Percentiles rank a stretch among this genome's conserved stretches.
These are phyloP conservation scores for Excoecaria agallocha DNA, from an alignment of 345 rosid genomes.

Conservation along the genomic window DNA sequence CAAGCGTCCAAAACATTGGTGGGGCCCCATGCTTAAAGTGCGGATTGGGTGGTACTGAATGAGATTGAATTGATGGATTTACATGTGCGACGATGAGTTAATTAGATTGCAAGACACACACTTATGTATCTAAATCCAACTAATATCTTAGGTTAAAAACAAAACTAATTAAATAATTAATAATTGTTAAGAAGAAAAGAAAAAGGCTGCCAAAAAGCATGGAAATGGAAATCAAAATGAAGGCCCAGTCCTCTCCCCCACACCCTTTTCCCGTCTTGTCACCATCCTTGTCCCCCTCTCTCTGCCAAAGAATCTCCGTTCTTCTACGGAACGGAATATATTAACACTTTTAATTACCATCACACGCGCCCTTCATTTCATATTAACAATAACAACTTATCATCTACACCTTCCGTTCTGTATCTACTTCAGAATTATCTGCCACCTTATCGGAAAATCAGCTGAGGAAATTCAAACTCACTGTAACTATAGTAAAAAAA, in stretches of 20 bases:
- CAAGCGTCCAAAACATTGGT: not conserved
- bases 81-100: not conserved
- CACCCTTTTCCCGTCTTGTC: slow-evolving; percentile 35
- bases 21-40: not conserved
- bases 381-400: too few species aligned
- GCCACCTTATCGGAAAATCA: too few species aligned
- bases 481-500: too few species aligned
- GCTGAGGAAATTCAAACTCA: too few species aligned
- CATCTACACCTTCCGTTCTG: too few species aligned
- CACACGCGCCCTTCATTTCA: too few species aligned
- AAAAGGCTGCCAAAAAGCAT: slow-evolving; percentile 37
- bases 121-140: too few species aligned
- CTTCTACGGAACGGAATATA: slow-evolving; percentile 25
- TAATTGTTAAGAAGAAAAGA: not conserved
- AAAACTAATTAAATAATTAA: too few species aligned
- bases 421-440: too few species aligned
- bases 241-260: not conserved
- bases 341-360: too few species aligned
- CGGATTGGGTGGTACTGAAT: slow-evolving; percentile 4
- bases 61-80: not conserved
- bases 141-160: too few species aligned
- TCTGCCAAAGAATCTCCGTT: slow-evolving; percentile 17
- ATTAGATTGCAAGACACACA: not conserved
- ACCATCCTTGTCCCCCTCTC: slow-evolving; percentile 27
- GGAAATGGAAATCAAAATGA: too few species aligned